Percentiles rank a stretch among this genome's conserved stretches.
These are phyloP conservation scores for Hirsutella rhossiliensis DNA, from an alignment of 2,329 filamentous ascomycete species.

Conservation along the genomic window DNA sequence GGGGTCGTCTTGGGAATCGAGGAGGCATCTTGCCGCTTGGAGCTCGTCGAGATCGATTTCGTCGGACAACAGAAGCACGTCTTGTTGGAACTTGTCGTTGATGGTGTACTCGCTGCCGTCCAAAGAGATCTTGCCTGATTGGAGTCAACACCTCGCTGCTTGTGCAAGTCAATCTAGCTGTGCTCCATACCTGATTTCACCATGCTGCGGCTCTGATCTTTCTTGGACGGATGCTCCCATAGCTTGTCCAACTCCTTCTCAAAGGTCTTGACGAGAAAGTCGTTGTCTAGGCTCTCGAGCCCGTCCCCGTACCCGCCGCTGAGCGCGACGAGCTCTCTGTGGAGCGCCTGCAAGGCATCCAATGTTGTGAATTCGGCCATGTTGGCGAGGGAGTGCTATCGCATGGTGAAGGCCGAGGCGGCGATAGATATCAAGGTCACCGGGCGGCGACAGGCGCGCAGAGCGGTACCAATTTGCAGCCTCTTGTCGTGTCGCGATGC, in stretches of 20 bases:
- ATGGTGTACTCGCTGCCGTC: constrained; percentile 64
- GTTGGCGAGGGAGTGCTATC: constrained; percentile 27
- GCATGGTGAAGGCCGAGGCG: constrained; percentile 26
- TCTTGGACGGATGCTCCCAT: constrained; percentile 64
- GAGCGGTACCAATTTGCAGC: background rate
- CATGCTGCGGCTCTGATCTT: constrained; percentile 59
- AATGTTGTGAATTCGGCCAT: constrained; percentile 68
- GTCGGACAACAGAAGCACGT: constrained; percentile 70
- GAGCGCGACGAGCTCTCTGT: constrained; percentile 71
- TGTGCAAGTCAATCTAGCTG: background rate
- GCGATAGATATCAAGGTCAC: background rate
- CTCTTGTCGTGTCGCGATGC: too few relatives aligned
- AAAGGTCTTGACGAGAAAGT: constrained; percentile 57
- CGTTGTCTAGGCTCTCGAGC: constrained; percentile 57
- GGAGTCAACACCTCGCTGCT: background rate
- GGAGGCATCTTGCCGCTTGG: constrained; percentile 64
- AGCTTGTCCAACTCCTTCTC: constrained; percentile 59
- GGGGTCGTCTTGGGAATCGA: constrained; percentile 60
- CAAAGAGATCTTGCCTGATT: constrained; percentile 61
- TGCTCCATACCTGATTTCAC: constrained; percentile 50
- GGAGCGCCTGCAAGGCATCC: constrained; percentile 69
- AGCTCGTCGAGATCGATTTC: constrained; percentile 84
- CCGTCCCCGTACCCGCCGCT: constrained; percentile 51
- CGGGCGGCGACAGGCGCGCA: background rate
- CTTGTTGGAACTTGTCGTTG: constrained; percentile 80